Evolutionary conservation across 148 eudicot species (phyloP).

Genomic region (Heliosperma pusillum): DNA sequence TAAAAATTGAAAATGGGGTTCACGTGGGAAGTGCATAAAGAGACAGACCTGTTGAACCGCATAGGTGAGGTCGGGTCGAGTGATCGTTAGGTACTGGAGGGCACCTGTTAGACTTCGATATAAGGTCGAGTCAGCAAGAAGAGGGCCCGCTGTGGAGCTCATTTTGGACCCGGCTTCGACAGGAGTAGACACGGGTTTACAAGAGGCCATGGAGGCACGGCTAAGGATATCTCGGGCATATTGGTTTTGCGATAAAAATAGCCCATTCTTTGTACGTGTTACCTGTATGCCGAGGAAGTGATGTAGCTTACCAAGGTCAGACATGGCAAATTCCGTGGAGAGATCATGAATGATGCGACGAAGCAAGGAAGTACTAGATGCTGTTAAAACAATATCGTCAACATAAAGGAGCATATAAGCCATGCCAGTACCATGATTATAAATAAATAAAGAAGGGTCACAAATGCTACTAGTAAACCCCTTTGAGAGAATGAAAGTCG

Average conservation of each 20-base stretch:
- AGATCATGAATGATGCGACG: no score
- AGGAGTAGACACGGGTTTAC: no score
- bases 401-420: no score
- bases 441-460: no score
- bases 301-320: no score
- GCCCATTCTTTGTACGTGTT: neutral
- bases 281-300: neutral
- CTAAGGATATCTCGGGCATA: neutral
- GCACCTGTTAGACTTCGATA: neutral
- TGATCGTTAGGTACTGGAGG: neutral
- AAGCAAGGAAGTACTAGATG: no score
- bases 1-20: neutral
- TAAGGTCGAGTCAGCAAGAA: neutral
- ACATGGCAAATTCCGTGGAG: no score
- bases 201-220: neutral
- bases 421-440: no score
- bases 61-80: neutral
- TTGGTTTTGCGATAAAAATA: neutral
- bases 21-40: neutral
- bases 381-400: no score
- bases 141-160: neutral
- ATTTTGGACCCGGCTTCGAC: neutral
- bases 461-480: no score
- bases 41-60: no score
- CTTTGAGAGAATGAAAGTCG: no score